Base-by-base conservation (phyloP, 805 yeast genomes). In the Citeromyces matritensis region DNA sequence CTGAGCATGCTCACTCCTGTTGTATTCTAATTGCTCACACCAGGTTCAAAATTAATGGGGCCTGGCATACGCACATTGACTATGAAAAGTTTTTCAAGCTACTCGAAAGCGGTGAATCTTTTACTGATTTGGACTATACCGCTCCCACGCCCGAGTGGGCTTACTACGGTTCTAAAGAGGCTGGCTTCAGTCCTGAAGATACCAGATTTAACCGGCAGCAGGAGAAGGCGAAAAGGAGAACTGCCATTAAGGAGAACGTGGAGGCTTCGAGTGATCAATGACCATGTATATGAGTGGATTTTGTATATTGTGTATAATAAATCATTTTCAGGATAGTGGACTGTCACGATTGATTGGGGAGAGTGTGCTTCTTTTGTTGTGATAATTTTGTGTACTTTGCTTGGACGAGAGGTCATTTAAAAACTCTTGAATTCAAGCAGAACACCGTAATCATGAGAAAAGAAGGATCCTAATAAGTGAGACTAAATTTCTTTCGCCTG, bases 1-100 rank as follows among this genome's bases (percentile, higher is more conserved):
- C 95, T 0, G 95, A 86, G 51, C 96, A 85, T 51, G 94, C 95
- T 0, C 96, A 85, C 49, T 79, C 94, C 3, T 86, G 95, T 55
- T 86, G 95, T 58, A 78, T 86, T 12, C 60, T 85, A 40, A 70
- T 86, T 42, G 95, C 94, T 0, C 78, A 77, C 40, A 61, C 60
- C 26, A 71, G 73, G 44, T 85, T 84, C 61, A 61, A 69, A 39
- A 73, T 74, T 35, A 53, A 78, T 46, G 76, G 67, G 23, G 69
- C 65, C 40, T 85, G 96, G 96, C 66, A 71, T 50, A 85, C 96
- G 1, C 95, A 85, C 49, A 85, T 85, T 33, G 79, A 85, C 51
- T 86, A 85, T 48, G 66, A 70, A 4, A 71, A 58, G 37, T 85
- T 78, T 49, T 86, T 85, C 45, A 66, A 74, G 44, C 56, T 85